Base-by-base conservation (phyloP, 192 early-diverging fungal species). In the Chytriomyces sp. region DNA sequence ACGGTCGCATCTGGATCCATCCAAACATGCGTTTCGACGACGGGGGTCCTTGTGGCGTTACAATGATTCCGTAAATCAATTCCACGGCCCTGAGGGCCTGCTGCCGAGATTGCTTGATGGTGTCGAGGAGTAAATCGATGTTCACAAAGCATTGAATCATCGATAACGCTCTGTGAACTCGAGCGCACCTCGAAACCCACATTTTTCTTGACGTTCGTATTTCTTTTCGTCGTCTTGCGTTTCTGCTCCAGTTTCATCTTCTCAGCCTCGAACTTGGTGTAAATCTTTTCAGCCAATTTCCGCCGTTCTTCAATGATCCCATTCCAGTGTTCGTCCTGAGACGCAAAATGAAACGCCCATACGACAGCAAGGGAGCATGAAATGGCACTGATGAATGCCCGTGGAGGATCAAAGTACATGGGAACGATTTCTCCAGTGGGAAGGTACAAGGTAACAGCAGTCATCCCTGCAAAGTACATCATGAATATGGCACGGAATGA, bases 401-500 rank as follows among this genome's bases (percentile, higher is more conserved):
- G 45, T 13, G 26, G 7, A 5, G 23, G 13, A 45, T 71, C 69
- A 71, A 53, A 71, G 69, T 71, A 71, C 20, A 71, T 47, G 50
- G 69, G 69, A 57, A 71, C 50, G 10, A 44, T 7, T 0, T 26
- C 26, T 13, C 45, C 49, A 20, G 69, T 71, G 8, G 18, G 18
- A 13, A 71, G n/a, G 50, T 57, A 23, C 8, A 60, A 26, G 7
- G 47, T 71, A 43, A 50, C 26, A 13, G 69, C 69, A 8, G 69
- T 71, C 69, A 71, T 71, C 7, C 69, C 69, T 7, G 53, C 69
- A 60, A 71, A 71, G 57, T 71, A 50, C 69, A 71, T 71, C 23
- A 71, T 57, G 44, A 71, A 71, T 46, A 71, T 57, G n/a, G 49
- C 69, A 5, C 69, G 69, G 26, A 71, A 16, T 16, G 69, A 71